phyloP scores from a whole-genome alignment of 2,329 filamentous ascomycete genomes.

The Pezicula rhizophila region DNA sequence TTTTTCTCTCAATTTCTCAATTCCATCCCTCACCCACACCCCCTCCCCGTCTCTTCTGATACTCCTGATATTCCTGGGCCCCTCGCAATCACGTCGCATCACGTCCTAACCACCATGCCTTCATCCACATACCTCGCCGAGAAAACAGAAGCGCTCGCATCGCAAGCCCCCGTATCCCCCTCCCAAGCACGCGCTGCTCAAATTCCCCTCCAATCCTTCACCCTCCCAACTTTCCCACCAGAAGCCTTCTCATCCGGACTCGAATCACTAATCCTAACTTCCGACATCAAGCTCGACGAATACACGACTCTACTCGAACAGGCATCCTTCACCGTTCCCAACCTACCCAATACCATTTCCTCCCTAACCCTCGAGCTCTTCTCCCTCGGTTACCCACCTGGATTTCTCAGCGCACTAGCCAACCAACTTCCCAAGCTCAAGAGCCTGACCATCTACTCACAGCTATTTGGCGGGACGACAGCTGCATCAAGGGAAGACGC shows the following conservation, averaged over 20 bases:
- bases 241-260: slow-evolving; percentile 33
- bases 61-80: neutral
- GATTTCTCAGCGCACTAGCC: slow-evolving; percentile 35
- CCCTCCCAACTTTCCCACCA: slow-evolving; percentile 37
- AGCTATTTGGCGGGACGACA: slow-evolving; percentile 38
- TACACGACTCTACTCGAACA: slow-evolving; percentile 32
- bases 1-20: too few species aligned
- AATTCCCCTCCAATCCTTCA: slow-evolving; percentile 39
- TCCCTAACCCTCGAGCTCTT: slow-evolving; percentile 42
- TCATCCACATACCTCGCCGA: slow-evolving; percentile 10
- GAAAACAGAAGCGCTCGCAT: slow-evolving; percentile 9
- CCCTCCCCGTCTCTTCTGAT: too few species aligned
- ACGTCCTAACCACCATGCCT: slow-evolving; percentile 8
- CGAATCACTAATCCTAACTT: slow-evolving; percentile 39
- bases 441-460: slow-evolving; percentile 37
- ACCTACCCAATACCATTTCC: slow-evolving; percentile 34
- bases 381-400: slow-evolving; percentile 38
- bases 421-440: slow-evolving; percentile 34
- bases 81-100: too few species aligned
- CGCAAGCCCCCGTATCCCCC: slow-evolving; percentile 9
- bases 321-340: slow-evolving; percentile 28
- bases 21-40: too few species aligned
- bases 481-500: slow-evolving; percentile 33
- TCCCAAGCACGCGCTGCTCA: slow-evolving; percentile 35
- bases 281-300: slow-evolving; percentile 40